Evolutionary conservation across 1,284 basidiomycete species (phyloP).

Genomic region (Papiliotrema fonsecae): DNA sequence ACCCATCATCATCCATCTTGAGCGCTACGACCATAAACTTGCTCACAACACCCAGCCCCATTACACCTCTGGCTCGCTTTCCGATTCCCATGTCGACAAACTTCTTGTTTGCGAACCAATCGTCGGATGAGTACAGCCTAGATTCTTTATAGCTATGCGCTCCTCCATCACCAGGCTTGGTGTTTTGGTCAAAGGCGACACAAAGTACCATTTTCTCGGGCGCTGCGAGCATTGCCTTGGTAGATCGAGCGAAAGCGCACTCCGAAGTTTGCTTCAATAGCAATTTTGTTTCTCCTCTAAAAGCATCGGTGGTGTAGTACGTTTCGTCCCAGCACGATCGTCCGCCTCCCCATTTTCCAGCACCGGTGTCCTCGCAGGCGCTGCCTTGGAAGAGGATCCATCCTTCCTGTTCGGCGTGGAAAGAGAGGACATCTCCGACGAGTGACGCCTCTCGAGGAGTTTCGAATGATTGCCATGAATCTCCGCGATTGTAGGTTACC

Average conservation of each 20-base stretch:
- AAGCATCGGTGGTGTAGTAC: constrained; percentile 79
- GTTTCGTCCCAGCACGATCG: constrained; percentile 76
- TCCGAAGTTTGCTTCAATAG: constrained; percentile 65
- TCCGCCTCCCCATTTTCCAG: constrained; percentile 57
- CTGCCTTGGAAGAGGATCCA: constrained; percentile 80
- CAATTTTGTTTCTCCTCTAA: constrained; percentile 57
- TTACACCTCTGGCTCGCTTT: constrained; percentile 74
- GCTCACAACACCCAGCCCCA: constrained; percentile 82
- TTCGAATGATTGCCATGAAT: constrained; percentile 74
- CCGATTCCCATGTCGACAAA: constrained; percentile 76
- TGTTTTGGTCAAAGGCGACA: constrained; percentile 68
- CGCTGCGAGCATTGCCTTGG: constrained; percentile 68
- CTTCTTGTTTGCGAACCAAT: constrained; percentile 66
- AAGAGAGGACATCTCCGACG: constrained; percentile 64
- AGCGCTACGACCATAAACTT: constrained; percentile 86
- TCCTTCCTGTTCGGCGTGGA: constrained; percentile 74
- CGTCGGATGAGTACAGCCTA: constrained; percentile 70
- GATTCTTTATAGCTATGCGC: constrained; percentile 58
- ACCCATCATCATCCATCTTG: constrained; percentile 49
- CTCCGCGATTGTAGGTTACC: constrained; percentile 77
- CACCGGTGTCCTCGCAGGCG: constrained; percentile 54
- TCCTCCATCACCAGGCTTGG: constrained; percentile 46
- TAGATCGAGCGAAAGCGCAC: constrained; percentile 83
- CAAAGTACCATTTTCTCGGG: constrained; percentile 74
- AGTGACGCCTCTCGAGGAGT: constrained; percentile 61